Evolutionary conservation across 2,329 filamentous ascomycete species (phyloP), one percentile per base, ranked within the genome.

Genomic region (Stagonosporopsis chrysanthemi): DNA sequence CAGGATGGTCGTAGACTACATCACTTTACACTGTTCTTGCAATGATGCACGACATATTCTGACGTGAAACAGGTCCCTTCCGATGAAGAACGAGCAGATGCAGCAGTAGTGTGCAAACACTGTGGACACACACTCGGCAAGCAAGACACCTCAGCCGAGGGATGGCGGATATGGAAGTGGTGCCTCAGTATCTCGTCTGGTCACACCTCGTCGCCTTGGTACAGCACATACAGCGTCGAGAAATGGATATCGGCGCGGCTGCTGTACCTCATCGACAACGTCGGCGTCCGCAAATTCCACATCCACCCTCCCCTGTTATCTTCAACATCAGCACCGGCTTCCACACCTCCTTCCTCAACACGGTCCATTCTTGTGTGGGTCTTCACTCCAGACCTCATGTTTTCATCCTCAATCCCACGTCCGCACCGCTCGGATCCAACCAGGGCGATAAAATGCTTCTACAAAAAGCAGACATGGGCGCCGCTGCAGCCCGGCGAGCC

Each of bases 361-460:
- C 60, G 65, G 6, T 69, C 71, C 2, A 55, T 73, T 2, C 67
- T 84, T 72, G 62, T 87, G 26, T 88, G 85, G 86, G 77, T 85
- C 51, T 88, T 88, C 72, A 85, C 86, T 7, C 83, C 84, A 0
- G 81, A 86, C 56, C 77, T 88, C 38, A 79, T 79, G 47, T 84
- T 86, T 61, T 85, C 85, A 1, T 82, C 79, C 9, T 81, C 80
- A 0, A 66, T 73, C 9, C 44, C 66, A 4, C 59, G 61, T 4
- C 50, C 56, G 11, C 48, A 48, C 8, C 62, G 72, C 0, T 52
- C 63, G 8, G 74, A 79, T 40, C 78, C 80, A 2, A 75, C 77
- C 0, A 79, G 83, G n/a, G 83, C 83, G 1, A 79, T 84, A 75
- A 88, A 87, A 63, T 75, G 87, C 19, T 81, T 88, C 55, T 87